Percentiles rank a stretch among this genome's conserved stretches.
Conservation (phyloP, 148 eudicot species). For the Amaranthus hypochondriacus region DNA sequence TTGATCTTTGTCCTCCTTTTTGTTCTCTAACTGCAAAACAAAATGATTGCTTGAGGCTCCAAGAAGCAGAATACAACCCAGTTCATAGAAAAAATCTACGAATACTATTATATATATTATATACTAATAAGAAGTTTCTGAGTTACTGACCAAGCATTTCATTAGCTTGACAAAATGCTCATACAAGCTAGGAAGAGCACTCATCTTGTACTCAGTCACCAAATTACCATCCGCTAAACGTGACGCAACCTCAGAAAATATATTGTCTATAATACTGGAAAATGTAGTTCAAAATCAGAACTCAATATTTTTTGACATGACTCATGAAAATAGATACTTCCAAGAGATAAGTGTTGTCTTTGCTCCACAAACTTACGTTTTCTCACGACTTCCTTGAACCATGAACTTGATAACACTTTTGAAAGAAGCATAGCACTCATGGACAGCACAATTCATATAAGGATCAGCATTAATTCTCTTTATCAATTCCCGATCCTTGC, state of each 20-base stretch:
- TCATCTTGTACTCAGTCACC: constrained; percentile 60
- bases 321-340: background rate
- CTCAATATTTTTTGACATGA: background rate
- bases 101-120: background rate
- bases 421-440: constrained; percentile 90
- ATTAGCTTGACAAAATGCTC: constrained; percentile 81
- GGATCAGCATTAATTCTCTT: constrained; percentile 68
- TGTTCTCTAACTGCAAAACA: constrained; percentile 59
- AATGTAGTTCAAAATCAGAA: constrained; percentile 14
- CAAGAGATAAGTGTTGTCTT: background rate
- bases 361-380: constrained; percentile 44
- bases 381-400: constrained; percentile 69
- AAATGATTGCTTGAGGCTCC: background rate
- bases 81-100: background rate
- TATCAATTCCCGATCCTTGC: constrained; percentile 75
- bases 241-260: constrained; percentile 67
- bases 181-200: constrained; percentile 85
- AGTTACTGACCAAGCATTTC: constrained; percentile 62
- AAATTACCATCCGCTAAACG: constrained; percentile 52
- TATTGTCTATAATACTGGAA: constrained; percentile 64
- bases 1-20: constrained; percentile 70
- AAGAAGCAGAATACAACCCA: constrained; percentile 3
- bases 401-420: constrained; percentile 61
- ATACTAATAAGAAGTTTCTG: background rate
- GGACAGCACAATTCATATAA: constrained; percentile 82